Evolutionary conservation across 1,139 yeast species (phyloP).

Genomic region (Pichia kudriavzevii): DNA sequence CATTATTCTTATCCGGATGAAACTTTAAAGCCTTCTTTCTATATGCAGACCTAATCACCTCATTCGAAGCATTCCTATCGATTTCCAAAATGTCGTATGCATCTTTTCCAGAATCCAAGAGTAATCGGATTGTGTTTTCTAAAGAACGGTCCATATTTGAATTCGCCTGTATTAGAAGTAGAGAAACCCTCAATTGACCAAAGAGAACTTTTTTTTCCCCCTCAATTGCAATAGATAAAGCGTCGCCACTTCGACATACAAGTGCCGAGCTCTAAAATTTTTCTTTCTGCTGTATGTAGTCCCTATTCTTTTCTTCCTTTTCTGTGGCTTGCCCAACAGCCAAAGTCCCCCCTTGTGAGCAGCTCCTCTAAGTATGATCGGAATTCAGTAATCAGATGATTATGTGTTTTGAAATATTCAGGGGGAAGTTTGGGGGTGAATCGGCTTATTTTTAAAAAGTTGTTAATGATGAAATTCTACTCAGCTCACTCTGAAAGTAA

Average conservation of each 20-base stretch:
- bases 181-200: background rate
- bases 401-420: too few relatives aligned
- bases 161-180: too few relatives aligned
- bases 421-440: too few relatives aligned
- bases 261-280: too few relatives aligned
- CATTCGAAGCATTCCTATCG: constrained; percentile 20
- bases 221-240: too few relatives aligned
- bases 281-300: too few relatives aligned
- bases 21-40: constrained; percentile 23
- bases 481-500: constrained; percentile 31
- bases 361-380: too few relatives aligned
- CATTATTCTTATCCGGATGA: constrained; percentile 44
- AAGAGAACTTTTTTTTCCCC: constrained; percentile 1
- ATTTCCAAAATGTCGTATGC: constrained; percentile 23
- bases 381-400: too few relatives aligned
- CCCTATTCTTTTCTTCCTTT: background rate
- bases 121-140: constrained; percentile 22
- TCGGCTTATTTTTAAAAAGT: too few relatives aligned
- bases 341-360: constrained; percentile 1
- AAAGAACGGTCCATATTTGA: constrained; percentile 10
- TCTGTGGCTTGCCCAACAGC: background rate
- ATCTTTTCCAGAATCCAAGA: constrained; percentile 13
- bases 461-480: constrained; percentile 30
- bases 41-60: constrained; percentile 25
- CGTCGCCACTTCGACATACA: too few relatives aligned